Evolutionary conservation across 1,139 yeast genomes (phyloP), one percentile per base, ranked within the genome.

Genomic region (Spathaspora sp.): DNA sequence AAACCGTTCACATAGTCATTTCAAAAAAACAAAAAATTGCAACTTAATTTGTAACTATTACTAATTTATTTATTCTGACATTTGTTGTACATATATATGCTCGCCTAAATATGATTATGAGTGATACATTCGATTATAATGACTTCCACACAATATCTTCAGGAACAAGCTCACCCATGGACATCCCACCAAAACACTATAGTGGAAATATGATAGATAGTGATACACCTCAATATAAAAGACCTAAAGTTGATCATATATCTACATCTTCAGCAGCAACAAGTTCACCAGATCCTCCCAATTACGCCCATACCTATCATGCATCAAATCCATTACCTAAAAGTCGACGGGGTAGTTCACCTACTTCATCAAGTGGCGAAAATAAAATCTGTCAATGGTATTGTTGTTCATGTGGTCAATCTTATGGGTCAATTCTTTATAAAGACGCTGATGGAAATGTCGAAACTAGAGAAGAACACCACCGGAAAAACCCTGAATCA

Each of bases 331-430:
- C 36, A 15, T 13, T 20, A 20, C 23, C 13, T 6, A 27, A 27
- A 13, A 27, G 31, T 27, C 31, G 13, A 10, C 31, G 16, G 18
- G 13, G 36, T 15, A 31, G 36, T 31, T 15, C 36, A 13, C 36
- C 36, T 13, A 13, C 36, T 6, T 11, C 27, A 6, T 27, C 39
- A 13, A 38, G 39, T 10, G 44, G 66, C 49, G 57, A 57, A 26
- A 67, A 71, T 53, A 70, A 70, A 49, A 75, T 76, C 7, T 69
- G 78, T 50, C 81, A 76, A 52, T 76, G 81, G 81, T 76, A 74
- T 55, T 76, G 81, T 50, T 76, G 81, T 51, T 72, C 73, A 36
- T 76, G 81, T 56, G 81, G 80, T n/a, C 72, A 74, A 52, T 65
- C 77, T 44, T 73, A 74, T 51, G 81, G 81, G 2, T 64, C 72